Evolutionary conservation across 2,329 filamentous ascomycete species (phyloP).

Genomic region (Phoma herbarum): DNA sequence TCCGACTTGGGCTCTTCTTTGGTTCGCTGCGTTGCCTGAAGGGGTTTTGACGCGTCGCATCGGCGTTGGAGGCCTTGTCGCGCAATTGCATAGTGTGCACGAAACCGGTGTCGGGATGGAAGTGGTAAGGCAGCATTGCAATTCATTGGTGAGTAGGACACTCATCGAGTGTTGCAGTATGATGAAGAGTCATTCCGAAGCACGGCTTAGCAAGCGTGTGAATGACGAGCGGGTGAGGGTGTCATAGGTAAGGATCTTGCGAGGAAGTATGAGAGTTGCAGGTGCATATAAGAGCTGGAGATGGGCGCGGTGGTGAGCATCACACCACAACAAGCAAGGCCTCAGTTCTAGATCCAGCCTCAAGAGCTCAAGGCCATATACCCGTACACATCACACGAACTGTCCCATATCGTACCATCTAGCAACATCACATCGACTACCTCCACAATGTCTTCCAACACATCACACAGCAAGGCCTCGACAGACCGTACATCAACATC

Average conservation of each 20-base stretch:
- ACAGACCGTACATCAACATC: background rate
- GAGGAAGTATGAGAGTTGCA: background rate
- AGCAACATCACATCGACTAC: background rate
- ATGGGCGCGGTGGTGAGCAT: background rate
- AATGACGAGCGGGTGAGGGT: background rate
- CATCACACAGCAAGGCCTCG: conserved; percentile 2
- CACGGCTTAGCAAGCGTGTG: conserved; percentile 9
- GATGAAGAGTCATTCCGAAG: conserved; percentile 14
- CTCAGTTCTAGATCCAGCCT: background rate
- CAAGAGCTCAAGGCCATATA: background rate
- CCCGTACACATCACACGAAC: background rate
- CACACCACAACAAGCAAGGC: background rate
- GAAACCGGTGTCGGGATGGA: background rate
- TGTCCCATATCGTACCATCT: background rate
- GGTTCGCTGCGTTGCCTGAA: conserved; percentile 1
- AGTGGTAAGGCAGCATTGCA: background rate
- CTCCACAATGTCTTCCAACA: conserved; percentile 15
- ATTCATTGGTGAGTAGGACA: conserved; percentile 2
- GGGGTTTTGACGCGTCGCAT: background rate
- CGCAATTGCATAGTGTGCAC: background rate
- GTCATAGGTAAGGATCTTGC: conserved; percentile 1
- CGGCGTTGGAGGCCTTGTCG: conserved; percentile 7
- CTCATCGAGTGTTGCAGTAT: background rate
- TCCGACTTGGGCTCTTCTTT: background rate
- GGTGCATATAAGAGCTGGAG: background rate